Base-by-base conservation (phyloP, 2,329 filamentous ascomycete genomes). In the Venturia aucupariae region DNA sequence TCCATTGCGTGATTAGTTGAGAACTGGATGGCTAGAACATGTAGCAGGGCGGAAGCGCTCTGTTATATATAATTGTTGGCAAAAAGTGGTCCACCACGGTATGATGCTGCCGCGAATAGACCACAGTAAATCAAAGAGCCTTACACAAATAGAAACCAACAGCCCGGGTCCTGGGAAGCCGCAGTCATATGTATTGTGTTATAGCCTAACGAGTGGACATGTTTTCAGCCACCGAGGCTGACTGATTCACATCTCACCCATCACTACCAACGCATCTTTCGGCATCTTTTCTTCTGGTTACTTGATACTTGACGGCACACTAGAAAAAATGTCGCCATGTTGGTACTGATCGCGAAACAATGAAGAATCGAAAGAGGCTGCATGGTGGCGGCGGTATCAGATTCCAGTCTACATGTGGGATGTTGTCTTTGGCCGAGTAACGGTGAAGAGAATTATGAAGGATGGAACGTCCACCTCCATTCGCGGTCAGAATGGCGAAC, bases 51-150 rank as follows among this genome's bases (percentile, higher is more conserved):
- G 27, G 24, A 35, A 35, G 4, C n/a, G 27, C 51, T 57, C 19
- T 35, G 15, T 3, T 35, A n/a, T 35, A 35, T 32, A 10, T 32
- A 54, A 54, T 15, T 54, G 19, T 22, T 27, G 46, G 46, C 15
- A 32, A 55, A 57, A 57, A 57, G 51, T 57, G 51, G 51, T n/a
- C 51, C 51, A 57, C 51, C 27, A 57, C 7, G 51, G 51, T 57
- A 32, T 35, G 15, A 35, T 41, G 22, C 42, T 19, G 13, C 24
- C 51, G 51, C 51, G 27, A 57, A 57, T 57, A 17, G 35, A 57
- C 27, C 51, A 32, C 30, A n/a, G n/a, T n/a, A n/a, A n/a, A n/a
- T n/a, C n/a, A 35, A 35, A 27, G 8, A 19, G 4, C 30, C 24
- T 22, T 24, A 27, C 22, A 51, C 10, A 27, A 27, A 51, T 51